Conservation (phyloP, 495 filamentous ascomycete species). For the Schizothecium vesticola region DNA sequence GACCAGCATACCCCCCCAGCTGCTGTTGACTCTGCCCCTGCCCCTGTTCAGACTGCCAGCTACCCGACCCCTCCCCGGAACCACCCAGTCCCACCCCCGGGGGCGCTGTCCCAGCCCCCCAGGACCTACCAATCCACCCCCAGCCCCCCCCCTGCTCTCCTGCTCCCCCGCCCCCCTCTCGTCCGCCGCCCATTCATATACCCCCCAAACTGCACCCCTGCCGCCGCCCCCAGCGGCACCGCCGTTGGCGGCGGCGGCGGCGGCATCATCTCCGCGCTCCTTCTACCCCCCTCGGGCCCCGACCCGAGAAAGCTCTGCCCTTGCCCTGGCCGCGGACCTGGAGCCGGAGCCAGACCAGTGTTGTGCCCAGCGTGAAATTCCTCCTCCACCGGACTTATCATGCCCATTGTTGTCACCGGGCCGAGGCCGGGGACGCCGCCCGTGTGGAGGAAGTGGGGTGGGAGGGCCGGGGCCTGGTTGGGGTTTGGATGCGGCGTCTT, state of each 20-base stretch:
- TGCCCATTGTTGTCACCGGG: slow-evolving; percentile 3
- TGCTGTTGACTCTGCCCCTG: background rate
- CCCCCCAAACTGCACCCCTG: background rate
- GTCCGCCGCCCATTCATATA: background rate
- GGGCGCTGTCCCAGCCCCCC: background rate
- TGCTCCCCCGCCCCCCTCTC: background rate
- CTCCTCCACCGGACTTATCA: slow-evolving; percentile 9
- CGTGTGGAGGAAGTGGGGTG: background rate
- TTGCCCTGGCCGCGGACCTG: background rate
- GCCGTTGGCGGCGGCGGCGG: background rate
- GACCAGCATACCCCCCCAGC: background rate
- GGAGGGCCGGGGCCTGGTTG: background rate
- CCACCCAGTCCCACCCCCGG: background rate
- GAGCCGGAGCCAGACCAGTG: background rate
- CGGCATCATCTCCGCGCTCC: background rate
- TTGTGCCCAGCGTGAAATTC: background rate
- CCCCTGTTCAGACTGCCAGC: background rate
- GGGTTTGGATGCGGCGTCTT: background rate
- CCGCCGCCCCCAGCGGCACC: background rate
- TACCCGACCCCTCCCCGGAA: background rate
- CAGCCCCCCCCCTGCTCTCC: background rate
- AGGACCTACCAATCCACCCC: background rate
- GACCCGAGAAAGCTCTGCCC: background rate
- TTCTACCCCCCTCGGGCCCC: background rate
- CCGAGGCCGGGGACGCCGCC: background rate